Evolutionary conservation across 352 stramenopile species (phyloP), one percentile per base, ranked within the genome.

Genomic region (Phytophthora crassamura): DNA sequence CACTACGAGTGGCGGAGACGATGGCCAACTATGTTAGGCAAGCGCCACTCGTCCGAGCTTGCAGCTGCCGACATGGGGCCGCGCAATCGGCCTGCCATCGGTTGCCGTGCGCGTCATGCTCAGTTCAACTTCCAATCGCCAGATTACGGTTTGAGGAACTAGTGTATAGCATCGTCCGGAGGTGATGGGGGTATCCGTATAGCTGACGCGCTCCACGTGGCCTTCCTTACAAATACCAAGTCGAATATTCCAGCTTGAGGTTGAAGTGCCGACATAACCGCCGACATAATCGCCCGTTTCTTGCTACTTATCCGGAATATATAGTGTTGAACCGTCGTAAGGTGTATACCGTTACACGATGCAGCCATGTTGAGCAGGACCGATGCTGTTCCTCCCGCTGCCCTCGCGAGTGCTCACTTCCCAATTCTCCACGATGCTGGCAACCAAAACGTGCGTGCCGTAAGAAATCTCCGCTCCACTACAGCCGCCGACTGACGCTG

Each of bases 351-450:
- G 25, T 30, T 30, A 30, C 25, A 30, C 25, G 25, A 30, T 30
- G 25, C 4, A 30, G 25, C 25, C 18, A 33, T 10, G 22, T 59
- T 59, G 51, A 59, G 49, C 22, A 28, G 2, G 22, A 28, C 25
- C 6, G 25, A 5, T 30, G 25, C 51, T 59, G 51, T 16, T 4
- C 49, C 10, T 34, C 32, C 5, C 15, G 25, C 49, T 18, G 9
- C 34, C 16, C 5, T 20, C 38, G 30, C 15, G 34, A 33, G 18
- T 30, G 25, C 59, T 69, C 72, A 80, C 43, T 80, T 52, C 30
- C 28, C 59, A 67, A 65, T 75, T 74, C 56, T 38, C 64, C 41
- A 41, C 64, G n/a, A 80, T 80, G 72, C 33, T 80, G 59, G 52
- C 68, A 77, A 67, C 50, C 64, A 77, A 74, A 43, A 74, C 55